Conservation (phyloP, 129 eudicot genomes). For the Deinandra increscens region DNA sequence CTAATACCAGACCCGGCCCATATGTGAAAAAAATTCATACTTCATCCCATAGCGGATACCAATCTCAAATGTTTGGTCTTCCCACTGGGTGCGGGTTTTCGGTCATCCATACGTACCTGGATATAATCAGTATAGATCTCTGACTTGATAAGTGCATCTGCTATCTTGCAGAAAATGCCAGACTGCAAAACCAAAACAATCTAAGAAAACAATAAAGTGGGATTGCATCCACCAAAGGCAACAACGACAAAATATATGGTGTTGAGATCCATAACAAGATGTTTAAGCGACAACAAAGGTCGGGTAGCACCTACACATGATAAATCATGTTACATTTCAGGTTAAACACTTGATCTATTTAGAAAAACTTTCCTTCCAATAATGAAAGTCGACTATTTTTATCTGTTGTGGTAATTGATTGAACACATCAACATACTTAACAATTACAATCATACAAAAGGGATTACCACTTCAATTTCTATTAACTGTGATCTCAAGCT, state of each 20-base stretch:
- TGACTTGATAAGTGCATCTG: constrained; percentile 62
- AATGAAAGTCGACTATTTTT: neutral
- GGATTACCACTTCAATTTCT: neutral
- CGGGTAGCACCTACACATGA: neutral
- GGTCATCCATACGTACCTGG: constrained; percentile 39
- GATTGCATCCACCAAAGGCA: neutral
- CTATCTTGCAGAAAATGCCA: constrained; percentile 72
- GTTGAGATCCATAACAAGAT: neutral
- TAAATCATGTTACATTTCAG: neutral
- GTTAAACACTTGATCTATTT: neutral
- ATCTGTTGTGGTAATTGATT: neutral
- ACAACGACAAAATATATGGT: neutral
- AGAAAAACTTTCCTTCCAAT: neutral
- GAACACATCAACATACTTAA: neutral
- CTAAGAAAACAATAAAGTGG: neutral
- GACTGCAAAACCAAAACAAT: constrained; percentile 48
- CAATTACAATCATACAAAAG: neutral
- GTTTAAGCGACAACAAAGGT: neutral
- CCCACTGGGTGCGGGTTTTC: neutral
- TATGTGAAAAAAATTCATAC: neutral
- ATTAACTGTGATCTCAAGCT: constrained; percentile 6
- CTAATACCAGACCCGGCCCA: neutral
- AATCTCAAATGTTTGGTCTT: neutral
- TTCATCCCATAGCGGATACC: neutral
- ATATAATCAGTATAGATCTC: constrained; percentile 78